A percentile compares a stretch with the other conserved stretches of the same genome.
Conservation (phyloP, 495 filamentous ascomycete genomes). For the Hypoxylon trugodes region DNA sequence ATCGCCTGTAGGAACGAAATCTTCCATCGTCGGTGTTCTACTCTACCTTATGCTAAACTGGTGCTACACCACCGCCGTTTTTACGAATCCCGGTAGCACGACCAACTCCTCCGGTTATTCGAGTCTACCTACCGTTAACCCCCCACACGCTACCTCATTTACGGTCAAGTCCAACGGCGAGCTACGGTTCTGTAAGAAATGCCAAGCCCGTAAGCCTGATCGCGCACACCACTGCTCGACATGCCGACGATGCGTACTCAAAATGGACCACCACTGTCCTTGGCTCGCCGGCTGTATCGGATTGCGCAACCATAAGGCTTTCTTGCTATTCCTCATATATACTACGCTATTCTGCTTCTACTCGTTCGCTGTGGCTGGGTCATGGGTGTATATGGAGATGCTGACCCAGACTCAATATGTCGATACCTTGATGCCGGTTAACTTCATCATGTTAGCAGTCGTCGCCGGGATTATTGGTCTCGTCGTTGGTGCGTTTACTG, state of each 20-base stretch:
- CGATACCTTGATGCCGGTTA: conserved; percentile 83
- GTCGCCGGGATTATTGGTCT: conserved; percentile 89
- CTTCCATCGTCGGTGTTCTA: conserved; percentile 66
- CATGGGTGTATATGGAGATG: conserved; percentile 85
- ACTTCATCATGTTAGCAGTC: conserved; percentile 86
- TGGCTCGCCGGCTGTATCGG: conserved; percentile 98
- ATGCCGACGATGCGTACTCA: conserved; percentile 90
- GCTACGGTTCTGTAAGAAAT: conserved; percentile 95
- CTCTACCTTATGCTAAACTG: conserved; percentile 85
- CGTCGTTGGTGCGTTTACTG: conserved; percentile 87
- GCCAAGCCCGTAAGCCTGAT: conserved; percentile 90
- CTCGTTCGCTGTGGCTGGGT: conserved; percentile 73
- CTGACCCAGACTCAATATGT: conserved; percentile 65
- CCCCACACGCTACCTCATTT: conserved; percentile 70
- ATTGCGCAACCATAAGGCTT: conserved; percentile 92
- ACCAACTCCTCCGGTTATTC: conserved; percentile 61
- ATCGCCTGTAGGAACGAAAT: conserved; percentile 48
- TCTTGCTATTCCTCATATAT: conserved; percentile 93
- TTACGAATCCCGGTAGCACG: conserved; percentile 82
- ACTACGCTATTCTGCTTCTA: conserved; percentile 86
- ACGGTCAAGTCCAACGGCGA: conserved; percentile 91
- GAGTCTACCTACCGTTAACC: conserved; percentile 57
- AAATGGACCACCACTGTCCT: conserved; percentile 99
- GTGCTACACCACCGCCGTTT: conserved; percentile 90
- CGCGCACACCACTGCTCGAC: conserved; percentile 96